Percentiles rank a stretch among this genome's conserved stretches.
phyloP scores from a whole-genome alignment of 208 protist species.

The Crithidia mellificae region DNA sequence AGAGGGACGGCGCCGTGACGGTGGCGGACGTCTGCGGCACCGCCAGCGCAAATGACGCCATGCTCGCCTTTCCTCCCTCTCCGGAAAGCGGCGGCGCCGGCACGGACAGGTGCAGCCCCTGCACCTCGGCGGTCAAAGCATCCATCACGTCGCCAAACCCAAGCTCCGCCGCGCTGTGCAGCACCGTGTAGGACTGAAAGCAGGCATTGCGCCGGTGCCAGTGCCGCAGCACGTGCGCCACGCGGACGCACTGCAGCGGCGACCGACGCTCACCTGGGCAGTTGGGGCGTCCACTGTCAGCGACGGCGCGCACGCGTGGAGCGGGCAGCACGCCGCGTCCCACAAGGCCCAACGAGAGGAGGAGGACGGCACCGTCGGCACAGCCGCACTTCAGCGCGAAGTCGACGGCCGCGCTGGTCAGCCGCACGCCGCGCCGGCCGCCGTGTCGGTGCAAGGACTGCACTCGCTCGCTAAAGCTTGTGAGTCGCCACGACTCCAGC shows the following conservation, averaged over 20 bases:
- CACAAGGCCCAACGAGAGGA: conserved; percentile 52
- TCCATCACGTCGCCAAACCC: conserved; percentile 42
- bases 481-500: conserved; percentile 30
- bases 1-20: conserved; percentile 42
- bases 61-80: neutral
- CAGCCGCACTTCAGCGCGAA: conserved; percentile 53
- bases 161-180: conserved; percentile 72
- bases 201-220: conserved; percentile 17
- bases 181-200: conserved; percentile 50
- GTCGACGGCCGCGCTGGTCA: conserved; percentile 48
- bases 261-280: neutral
- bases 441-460: conserved; percentile 23
- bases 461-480: conserved; percentile 24
- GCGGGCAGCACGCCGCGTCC: conserved; percentile 34
- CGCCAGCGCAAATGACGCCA: conserved; percentile 3
- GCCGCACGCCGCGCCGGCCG: conserved; percentile 17
- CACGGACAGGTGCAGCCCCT: conserved; percentile 25
- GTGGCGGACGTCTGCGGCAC: conserved; percentile 10
- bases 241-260: conserved; percentile 4
- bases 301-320: conserved; percentile 7
- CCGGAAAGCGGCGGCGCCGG: neutral
- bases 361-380: conserved; percentile 54
- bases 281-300: neutral
- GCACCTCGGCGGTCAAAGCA: conserved; percentile 43
- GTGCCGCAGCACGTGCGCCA: conserved; percentile 14